These are phyloP conservation scores for Colletotrichum incanum DNA, from an alignment of 2,329 filamentous ascomycete genomes.

Conservation along the genomic window DNA sequence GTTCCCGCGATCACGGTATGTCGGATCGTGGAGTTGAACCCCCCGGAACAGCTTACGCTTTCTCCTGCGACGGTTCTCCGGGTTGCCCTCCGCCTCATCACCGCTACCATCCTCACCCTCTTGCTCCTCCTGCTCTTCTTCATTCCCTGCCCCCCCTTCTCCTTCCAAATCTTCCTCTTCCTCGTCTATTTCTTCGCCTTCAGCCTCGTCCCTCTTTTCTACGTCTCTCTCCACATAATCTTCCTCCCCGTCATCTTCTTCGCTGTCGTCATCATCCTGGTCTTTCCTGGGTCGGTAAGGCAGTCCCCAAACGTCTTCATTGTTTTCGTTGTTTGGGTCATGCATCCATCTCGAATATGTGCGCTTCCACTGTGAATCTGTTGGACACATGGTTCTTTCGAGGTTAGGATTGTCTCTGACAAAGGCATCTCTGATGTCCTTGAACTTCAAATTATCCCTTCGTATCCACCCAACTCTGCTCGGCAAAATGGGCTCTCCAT, in stretches of 20 bases:
- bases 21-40: constrained; percentile 21
- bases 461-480: constrained; percentile 54
- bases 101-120: background rate
- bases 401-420: constrained; percentile 48
- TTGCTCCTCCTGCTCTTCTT: background rate
- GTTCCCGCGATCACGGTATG: constrained; percentile 31
- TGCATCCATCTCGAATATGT: constrained; percentile 48
- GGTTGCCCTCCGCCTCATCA: background rate
- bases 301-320: constrained; percentile 40
- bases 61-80: background rate
- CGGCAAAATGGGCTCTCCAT: constrained; percentile 45
- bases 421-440: constrained; percentile 47
- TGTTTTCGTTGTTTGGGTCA: constrained; percentile 53
- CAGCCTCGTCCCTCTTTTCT: background rate
- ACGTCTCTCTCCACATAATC: background rate
- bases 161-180: constrained; percentile 13
- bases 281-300: constrained; percentile 18
- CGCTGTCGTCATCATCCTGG: background rate
- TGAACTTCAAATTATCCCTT: constrained; percentile 42
- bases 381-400: constrained; percentile 50
- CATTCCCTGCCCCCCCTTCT: background rate
- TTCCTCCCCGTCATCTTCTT: constrained; percentile 37
- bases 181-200: background rate
- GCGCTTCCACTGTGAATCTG: constrained; percentile 28
- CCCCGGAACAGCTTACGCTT: constrained; percentile 18